Percentiles rank a stretch among this genome's conserved stretches.
phyloP scores from a whole-genome alignment of 2,329 filamentous ascomycete species.

The Sporothrix curviconia region DNA sequence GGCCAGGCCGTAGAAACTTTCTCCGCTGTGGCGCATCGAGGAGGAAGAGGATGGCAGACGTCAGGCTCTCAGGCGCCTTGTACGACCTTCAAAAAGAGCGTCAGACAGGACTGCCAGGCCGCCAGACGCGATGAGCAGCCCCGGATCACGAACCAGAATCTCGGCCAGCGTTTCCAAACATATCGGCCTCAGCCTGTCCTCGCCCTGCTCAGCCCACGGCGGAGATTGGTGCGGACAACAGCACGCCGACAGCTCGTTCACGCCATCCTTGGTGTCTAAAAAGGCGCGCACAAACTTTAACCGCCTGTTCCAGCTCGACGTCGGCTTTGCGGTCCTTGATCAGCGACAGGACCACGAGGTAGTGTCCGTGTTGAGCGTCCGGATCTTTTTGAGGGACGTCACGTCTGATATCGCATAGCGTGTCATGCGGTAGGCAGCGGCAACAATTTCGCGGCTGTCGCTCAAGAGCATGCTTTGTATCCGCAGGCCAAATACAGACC shows the following conservation, averaged over 20 bases:
- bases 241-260: constrained; percentile 79
- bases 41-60: constrained; percentile 80
- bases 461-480: constrained; percentile 96
- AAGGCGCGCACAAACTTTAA: constrained; percentile 96
- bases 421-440: constrained; percentile 87
- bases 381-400: constrained; percentile 80
- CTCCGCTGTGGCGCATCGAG: constrained; percentile 77
- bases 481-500: constrained; percentile 87
- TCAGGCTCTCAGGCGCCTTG: constrained; percentile 83
- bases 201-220: constrained; percentile 80
- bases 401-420: constrained; percentile 92
- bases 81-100: constrained; percentile 86
- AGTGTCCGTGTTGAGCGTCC: constrained; percentile 84
- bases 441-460: constrained; percentile 91
- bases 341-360: constrained; percentile 81
- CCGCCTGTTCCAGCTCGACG: constrained; percentile 89
- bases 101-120: constrained; percentile 86
- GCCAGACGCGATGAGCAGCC: constrained; percentile 72
- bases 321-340: constrained; percentile 97
- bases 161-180: constrained; percentile 90
- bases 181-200: constrained; percentile 82
- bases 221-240: constrained; percentile 80
- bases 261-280: constrained; percentile 87
- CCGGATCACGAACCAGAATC: constrained; percentile 79
- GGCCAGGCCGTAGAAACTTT: constrained; percentile 77